Conservation (phyloP, 331 rosid genomes). For the Spiraea crenata region DNA sequence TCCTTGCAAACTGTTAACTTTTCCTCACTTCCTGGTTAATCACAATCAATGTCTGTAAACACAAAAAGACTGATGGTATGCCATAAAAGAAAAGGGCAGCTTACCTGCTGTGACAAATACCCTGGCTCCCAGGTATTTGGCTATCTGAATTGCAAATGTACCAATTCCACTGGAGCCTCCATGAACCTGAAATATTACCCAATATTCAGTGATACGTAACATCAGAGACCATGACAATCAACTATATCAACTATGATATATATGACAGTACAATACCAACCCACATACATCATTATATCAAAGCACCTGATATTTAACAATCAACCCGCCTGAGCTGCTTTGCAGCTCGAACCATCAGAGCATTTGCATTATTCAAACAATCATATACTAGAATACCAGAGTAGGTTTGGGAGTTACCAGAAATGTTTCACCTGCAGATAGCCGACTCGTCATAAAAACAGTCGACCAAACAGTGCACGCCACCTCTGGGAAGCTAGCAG, state of each 20-base stretch:
- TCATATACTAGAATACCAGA: background rate
- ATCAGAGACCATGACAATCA: constrained; percentile 14
- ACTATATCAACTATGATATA: background rate
- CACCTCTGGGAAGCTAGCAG: constrained; percentile 81
- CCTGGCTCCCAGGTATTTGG: constrained; percentile 62
- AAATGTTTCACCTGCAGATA: constrained; percentile 69
- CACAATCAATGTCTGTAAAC: constrained; percentile 27
- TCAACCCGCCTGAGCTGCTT: background rate
- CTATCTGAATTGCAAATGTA: constrained; percentile 92
- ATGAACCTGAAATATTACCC: constrained; percentile 60
- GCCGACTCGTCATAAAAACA: constrained; percentile 70
- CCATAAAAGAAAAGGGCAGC: background rate
- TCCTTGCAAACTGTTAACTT: constrained; percentile 75
- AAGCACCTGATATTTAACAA: background rate
- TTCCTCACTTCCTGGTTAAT: constrained; percentile 66
- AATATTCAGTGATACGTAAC: background rate
- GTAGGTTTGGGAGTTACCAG: constrained; percentile 42
- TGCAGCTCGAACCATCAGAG: background rate
- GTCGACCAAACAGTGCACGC: constrained; percentile 98
- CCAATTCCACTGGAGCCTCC: constrained; percentile 99
- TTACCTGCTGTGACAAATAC: constrained; percentile 90
- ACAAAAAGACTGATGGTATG: background rate
- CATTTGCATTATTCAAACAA: background rate
- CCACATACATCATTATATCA: background rate
- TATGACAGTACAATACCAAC: background rate